Evolutionary conservation across 306 rosid species (phyloP).

Genomic region (Prunus armeniaca): DNA sequence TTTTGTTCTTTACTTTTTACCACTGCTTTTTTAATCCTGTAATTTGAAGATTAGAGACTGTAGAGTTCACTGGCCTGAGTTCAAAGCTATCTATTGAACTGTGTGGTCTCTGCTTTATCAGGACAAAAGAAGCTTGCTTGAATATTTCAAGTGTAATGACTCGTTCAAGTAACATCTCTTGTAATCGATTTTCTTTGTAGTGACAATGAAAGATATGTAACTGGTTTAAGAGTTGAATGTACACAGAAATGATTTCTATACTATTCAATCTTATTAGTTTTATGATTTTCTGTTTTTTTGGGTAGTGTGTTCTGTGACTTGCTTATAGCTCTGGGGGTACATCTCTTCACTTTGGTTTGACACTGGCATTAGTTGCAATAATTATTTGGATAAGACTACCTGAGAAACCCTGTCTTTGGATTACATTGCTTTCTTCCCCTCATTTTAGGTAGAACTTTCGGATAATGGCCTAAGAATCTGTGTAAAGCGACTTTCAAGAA

Average conservation of each 20-base stretch:
- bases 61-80: conserved; percentile 38
- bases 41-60: conserved; percentile 23
- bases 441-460: not conserved
- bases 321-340: no score
- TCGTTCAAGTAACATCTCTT: not conserved
- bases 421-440: no score
- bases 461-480: not conserved
- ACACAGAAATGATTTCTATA: not conserved
- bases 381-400: no score
- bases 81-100: conserved; percentile 60
- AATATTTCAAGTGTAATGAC: conserved; percentile 16
- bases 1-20: conserved; percentile 25
- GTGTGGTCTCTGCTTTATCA: conserved; percentile 25
- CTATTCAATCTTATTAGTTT: not conserved
- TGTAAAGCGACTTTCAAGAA: not conserved
- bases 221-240: not conserved
- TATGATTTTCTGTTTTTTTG: no score
- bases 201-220: not conserved
- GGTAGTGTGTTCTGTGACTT: no score
- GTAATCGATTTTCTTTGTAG: not conserved
- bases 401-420: not conserved
- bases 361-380: no score
- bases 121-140: conserved; percentile 15
- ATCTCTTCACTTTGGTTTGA: no score
- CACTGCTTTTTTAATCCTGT: conserved; percentile 2